phyloP scores from a whole-genome alignment of 2,329 filamentous ascomycete genomes.

The Sarocladiaceae sp. region DNA sequence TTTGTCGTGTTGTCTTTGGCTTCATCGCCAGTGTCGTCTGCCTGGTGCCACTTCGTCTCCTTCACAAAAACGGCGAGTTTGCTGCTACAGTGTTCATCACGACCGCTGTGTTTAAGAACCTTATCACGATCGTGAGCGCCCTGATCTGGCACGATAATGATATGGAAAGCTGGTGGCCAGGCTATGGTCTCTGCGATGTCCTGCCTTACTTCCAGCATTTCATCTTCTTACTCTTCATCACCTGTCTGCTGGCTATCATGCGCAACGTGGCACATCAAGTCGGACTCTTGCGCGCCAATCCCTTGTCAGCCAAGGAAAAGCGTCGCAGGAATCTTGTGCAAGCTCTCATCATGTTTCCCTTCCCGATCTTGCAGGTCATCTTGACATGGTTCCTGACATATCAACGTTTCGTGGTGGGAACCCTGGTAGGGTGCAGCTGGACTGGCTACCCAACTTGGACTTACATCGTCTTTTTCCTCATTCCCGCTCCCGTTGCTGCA shows the following conservation, averaged over 20 bases:
- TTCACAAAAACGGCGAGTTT: conserved; percentile 50
- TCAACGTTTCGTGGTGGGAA: conserved; percentile 45
- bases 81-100: conserved; percentile 46
- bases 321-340: conserved; percentile 40
- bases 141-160: conserved; percentile 51
- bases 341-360: conserved; percentile 49
- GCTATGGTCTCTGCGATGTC: conserved; percentile 50
- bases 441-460: conserved; percentile 41
- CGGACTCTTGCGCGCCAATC: conserved; percentile 35
- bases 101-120: conserved; percentile 41
- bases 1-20: conserved; percentile 44
- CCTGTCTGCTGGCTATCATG: conserved; percentile 52
- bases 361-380: conserved; percentile 44
- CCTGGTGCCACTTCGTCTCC: conserved; percentile 46
- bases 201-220: conserved; percentile 44
- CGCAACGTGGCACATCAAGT: conserved; percentile 49
- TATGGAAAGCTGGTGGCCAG: conserved; percentile 45
- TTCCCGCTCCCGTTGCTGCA: conserved; percentile 40
- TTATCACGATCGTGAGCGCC: conserved; percentile 44
- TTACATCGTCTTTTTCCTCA: conserved; percentile 42
- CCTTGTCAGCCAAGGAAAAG: conserved; percentile 36
- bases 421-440: conserved; percentile 46
- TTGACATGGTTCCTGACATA: conserved; percentile 43
- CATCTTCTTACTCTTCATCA: conserved; percentile 40
- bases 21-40: conserved; percentile 40